Evolutionary conservation across 176 grass and related monocot genomes (phyloP), one percentile per base, ranked within the genome.

Genomic region (Oryza coarctata): DNA sequence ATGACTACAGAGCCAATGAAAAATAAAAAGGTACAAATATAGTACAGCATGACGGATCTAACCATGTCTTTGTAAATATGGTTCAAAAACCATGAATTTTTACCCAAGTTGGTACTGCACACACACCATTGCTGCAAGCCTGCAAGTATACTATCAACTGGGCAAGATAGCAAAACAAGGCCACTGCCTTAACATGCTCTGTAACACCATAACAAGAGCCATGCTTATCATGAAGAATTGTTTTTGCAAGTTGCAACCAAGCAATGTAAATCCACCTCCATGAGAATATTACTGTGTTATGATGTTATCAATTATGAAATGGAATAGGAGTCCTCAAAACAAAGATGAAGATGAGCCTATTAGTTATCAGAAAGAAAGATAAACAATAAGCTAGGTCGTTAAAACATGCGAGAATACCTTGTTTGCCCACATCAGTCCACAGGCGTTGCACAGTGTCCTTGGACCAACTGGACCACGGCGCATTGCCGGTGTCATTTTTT

Each of bases 361-460:
- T 34, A 67, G 35, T 13, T 69, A 85, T 35, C 32, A 55, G 20
- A 89, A 70, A 74, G 33, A 18, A 44, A 81, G 44, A 66, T 29
- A 49, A 75, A 30, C n/a, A 71, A 86, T 6, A 73, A 17, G 14
- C 7, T 35, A 72, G 38, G 5, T 34, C 68, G 50, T 43, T 49
- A 82, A 82, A 73, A 58, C 6, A 67, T 78, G 61, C 20, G 7
- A 62, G 0, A 39, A 50, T 77, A 94, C 94, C 89, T 97, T 97
- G 87, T 97, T 97, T 40, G 94, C 91, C 91, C 94, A 97, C 91
- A 92, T 94, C 74, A 97, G 88, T 80, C 94, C 94, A 88, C 91
- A 97, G 68, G 94, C 94, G 74, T 97, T 97, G 87, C 91, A 97
- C 72, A 97, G 62, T 17, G 94, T 94, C 86, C 94, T 97, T 74